Evolutionary conservation across 257 asterid genomes (phyloP).

Genomic region (Primulina huaijiensis): DNA sequence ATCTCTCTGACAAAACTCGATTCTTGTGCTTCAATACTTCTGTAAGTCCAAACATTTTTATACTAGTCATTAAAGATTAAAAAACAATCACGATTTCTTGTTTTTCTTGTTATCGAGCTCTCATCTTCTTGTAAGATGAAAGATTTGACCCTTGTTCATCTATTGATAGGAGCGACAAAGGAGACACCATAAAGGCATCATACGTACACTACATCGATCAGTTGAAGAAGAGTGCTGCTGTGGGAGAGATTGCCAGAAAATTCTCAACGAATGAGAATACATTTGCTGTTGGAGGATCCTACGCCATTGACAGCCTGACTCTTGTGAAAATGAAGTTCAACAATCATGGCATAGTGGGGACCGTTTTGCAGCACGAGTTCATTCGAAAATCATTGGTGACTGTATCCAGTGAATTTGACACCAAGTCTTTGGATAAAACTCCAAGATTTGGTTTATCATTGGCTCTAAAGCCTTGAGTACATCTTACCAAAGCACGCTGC

Average conservation of each 20-base stretch:
- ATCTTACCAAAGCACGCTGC: not conserved
- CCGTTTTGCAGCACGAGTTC: slow-evolving; percentile 63
- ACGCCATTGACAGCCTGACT: slow-evolving; percentile 48
- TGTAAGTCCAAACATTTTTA: slow-evolving; percentile 45
- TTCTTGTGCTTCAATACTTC: slow-evolving; percentile 65
- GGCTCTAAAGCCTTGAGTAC: slow-evolving; percentile 55
- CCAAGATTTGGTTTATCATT: slow-evolving; percentile 60
- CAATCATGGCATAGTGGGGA: slow-evolving; percentile 55
- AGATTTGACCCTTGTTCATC: not conserved
- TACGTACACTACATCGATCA: slow-evolving; percentile 54
- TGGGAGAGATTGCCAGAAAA: slow-evolving; percentile 52
- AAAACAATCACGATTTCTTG: not conserved
- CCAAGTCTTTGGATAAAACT: slow-evolving; percentile 60
- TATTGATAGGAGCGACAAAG: slow-evolving; percentile 57
- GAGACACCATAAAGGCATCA: slow-evolving; percentile 64
- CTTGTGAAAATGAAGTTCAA: slow-evolving; percentile 61
- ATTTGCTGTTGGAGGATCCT: slow-evolving; percentile 63
- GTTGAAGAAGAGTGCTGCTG: slow-evolving; percentile 54
- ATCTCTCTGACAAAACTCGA: slow-evolving; percentile 71
- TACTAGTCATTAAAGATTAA: not conserved
- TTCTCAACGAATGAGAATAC: slow-evolving; percentile 70
- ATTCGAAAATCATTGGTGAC: slow-evolving; percentile 48
- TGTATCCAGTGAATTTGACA: slow-evolving; percentile 63
- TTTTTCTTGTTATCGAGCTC: not conserved
- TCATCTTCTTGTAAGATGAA: not conserved